A percentile compares a stretch with the other conserved stretches of the same genome.
Evolutionary conservation across 2,329 filamentous ascomycete genomes (phyloP).

Genomic region (Ploettnerulaceae sp.): DNA sequence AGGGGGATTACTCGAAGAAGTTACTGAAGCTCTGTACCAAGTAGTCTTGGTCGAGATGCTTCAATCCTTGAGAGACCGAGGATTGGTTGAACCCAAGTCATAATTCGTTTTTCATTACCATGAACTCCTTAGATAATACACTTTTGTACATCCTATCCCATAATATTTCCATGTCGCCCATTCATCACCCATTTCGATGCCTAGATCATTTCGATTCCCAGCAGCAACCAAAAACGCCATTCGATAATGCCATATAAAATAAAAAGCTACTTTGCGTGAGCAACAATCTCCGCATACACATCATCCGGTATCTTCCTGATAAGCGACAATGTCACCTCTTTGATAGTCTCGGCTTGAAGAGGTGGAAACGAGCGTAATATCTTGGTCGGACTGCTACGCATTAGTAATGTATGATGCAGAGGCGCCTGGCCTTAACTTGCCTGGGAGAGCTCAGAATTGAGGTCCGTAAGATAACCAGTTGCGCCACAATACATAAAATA

Average conservation of each 20-base stretch:
- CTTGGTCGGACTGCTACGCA: conserved; percentile 70
- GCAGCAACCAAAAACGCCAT: conserved; percentile 1
- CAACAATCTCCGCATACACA: conserved; percentile 83
- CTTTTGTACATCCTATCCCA: conserved; percentile 4
- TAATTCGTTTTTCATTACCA: conserved; percentile 1
- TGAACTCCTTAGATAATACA: conserved; percentile 1
- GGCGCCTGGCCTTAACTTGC: conserved; percentile 43
- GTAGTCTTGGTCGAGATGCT: too few relatives aligned
- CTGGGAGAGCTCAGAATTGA: conserved; percentile 78
- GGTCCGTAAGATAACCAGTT: conserved; percentile 82
- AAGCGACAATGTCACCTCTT: conserved; percentile 77
- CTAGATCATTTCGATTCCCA: background rate
- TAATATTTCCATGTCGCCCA: background rate
- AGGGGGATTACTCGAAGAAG: too few relatives aligned
- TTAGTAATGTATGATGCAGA: background rate
- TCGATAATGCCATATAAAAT: background rate
- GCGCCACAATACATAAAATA: conserved; percentile 92
- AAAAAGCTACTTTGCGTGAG: conserved; percentile 67
- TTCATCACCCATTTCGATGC: background rate
- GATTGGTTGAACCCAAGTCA: too few relatives aligned
- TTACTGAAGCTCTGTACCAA: too few relatives aligned
- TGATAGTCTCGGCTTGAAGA: conserved; percentile 77
- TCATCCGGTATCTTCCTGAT: conserved; percentile 87
- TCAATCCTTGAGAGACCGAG: too few relatives aligned
- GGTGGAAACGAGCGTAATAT: conserved; percentile 83